A percentile compares a stretch with the other conserved stretches of the same genome.
Evolutionary conservation across 208 protist genomes (phyloP).

Genomic region (Acanthamoeba comandoni): DNA sequence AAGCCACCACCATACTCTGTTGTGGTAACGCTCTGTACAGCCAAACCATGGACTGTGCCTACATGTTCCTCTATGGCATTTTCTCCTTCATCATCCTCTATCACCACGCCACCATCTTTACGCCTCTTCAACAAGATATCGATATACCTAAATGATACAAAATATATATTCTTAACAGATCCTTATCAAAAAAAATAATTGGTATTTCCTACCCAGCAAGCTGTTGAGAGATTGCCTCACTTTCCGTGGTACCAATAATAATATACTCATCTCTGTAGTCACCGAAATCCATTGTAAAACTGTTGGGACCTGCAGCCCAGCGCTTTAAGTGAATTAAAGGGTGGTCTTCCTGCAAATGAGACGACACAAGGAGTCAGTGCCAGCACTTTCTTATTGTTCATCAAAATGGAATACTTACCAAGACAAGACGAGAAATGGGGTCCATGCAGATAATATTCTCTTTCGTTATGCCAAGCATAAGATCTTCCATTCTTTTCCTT

Average conservation of each 20-base stretch:
- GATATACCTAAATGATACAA: constrained; percentile 80
- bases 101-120: constrained; percentile 76
- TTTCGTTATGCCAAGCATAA: constrained; percentile 69
- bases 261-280: constrained; percentile 87
- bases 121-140: constrained; percentile 86
- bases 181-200: too few relatives aligned
- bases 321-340: constrained; percentile 86
- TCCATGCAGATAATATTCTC: constrained; percentile 75
- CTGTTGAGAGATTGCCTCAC: constrained; percentile 85
- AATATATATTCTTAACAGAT: too few relatives aligned
- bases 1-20: constrained; percentile 61
- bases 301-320: constrained; percentile 85
- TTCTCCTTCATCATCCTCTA: constrained; percentile 83
- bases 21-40: constrained; percentile 47
- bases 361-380: constrained; percentile 22
- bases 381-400: constrained; percentile 4
- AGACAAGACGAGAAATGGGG: constrained; percentile 13
- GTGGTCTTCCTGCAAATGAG: constrained; percentile 79
- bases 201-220: constrained; percentile 81
- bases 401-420: background rate
- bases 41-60: constrained; percentile 77
- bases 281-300: constrained; percentile 90
- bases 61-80: constrained; percentile 79
- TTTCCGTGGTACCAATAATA: constrained; percentile 80
- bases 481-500: constrained; percentile 60